phyloP scores from a whole-genome alignment of 345 rosid genomes.

The Microthlaspi erraticum region DNA sequence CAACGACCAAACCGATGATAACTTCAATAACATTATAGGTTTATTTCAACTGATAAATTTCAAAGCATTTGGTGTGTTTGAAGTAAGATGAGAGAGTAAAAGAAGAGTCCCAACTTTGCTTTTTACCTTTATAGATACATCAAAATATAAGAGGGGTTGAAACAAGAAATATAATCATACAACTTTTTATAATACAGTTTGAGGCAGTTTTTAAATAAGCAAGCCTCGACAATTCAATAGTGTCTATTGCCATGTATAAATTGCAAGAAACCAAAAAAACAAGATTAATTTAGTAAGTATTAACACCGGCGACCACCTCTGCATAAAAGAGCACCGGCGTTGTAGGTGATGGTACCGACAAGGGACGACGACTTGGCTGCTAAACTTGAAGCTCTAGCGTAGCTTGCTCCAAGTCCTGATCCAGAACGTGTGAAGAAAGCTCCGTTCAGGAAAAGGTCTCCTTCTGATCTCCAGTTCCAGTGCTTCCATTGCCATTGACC shows the following conservation, averaged over 20 bases:
- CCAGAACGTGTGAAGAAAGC: conserved; percentile 68
- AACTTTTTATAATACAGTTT: conserved; percentile 43
- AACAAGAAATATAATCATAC: conserved; percentile 43
- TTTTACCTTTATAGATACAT: conserved; percentile 42
- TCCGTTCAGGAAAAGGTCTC: conserved; percentile 64
- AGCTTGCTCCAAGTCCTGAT: conserved; percentile 53
- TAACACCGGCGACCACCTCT: conserved; percentile 62
- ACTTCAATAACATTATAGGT: background rate
- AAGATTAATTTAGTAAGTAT: conserved; percentile 26
- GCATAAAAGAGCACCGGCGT: conserved; percentile 60
- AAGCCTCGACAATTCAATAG: conserved; percentile 39
- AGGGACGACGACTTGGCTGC: conserved; percentile 63
- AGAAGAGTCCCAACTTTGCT: conserved; percentile 17
- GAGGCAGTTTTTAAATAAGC: conserved; percentile 37
- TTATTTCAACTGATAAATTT: background rate
- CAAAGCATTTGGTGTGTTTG: conserved; percentile 2
- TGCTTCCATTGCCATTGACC: conserved; percentile 46
- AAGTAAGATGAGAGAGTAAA: conserved; percentile 8
- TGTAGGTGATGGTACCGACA: conserved; percentile 56
- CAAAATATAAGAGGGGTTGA: conserved; percentile 8
- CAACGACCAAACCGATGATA: conserved; percentile 3
- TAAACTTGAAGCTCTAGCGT: conserved; percentile 73
- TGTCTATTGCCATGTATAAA: conserved; percentile 39
- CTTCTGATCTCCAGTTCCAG: conserved; percentile 78
- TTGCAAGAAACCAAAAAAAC: conserved; percentile 34